Conservation (phyloP, 2,329 filamentous ascomycete species). For the Blumeria hordei region DNA sequence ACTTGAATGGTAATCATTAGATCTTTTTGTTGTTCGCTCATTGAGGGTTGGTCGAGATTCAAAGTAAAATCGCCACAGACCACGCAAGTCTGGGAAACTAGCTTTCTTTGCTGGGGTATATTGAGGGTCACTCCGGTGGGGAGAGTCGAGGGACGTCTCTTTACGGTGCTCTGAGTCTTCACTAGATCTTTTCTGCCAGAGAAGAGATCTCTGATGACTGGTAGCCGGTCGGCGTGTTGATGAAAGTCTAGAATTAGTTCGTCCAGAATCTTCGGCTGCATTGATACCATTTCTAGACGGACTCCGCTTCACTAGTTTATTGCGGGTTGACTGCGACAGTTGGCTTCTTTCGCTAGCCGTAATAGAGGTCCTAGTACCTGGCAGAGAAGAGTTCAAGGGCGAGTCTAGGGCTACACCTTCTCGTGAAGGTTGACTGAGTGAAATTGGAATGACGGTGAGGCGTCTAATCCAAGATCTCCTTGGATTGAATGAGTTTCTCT, state of each 20-base stretch:
- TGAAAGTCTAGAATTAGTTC: slow-evolving; percentile 35
- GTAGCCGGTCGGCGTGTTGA: slow-evolving; percentile 51
- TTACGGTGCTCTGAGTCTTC: slow-evolving; percentile 2
- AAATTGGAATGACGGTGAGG: slow-evolving; percentile 39
- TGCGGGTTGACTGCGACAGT: slow-evolving; percentile 27
- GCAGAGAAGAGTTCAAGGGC: slow-evolving; percentile 21
- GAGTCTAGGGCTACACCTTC: slow-evolving; percentile 24
- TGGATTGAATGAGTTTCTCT: slow-evolving; percentile 32
- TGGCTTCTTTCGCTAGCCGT: background rate
- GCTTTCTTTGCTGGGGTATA: slow-evolving; percentile 2
- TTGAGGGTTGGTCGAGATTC: slow-evolving; percentile 13
- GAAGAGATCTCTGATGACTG: slow-evolving; percentile 54
- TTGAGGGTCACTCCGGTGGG: slow-evolving; percentile 2
- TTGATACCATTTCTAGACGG: slow-evolving; percentile 27
- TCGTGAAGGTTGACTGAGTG: slow-evolving; percentile 24
- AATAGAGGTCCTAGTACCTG: background rate
- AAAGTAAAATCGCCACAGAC: slow-evolving; percentile 14
- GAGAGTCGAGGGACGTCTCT: slow-evolving; percentile 2
- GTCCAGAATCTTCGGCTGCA: slow-evolving; percentile 20
- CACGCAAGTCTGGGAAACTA: slow-evolving; percentile 6
- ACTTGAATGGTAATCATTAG: background rate
- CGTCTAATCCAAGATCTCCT: slow-evolving; percentile 49
- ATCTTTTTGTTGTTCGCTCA: slow-evolving; percentile 8
- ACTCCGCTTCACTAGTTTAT: slow-evolving; percentile 56
- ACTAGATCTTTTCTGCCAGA: slow-evolving; percentile 18